These are phyloP conservation scores for Xylaria sp. DNA, from an alignment of 2,329 filamentous ascomycete species.

Conservation along the genomic window DNA sequence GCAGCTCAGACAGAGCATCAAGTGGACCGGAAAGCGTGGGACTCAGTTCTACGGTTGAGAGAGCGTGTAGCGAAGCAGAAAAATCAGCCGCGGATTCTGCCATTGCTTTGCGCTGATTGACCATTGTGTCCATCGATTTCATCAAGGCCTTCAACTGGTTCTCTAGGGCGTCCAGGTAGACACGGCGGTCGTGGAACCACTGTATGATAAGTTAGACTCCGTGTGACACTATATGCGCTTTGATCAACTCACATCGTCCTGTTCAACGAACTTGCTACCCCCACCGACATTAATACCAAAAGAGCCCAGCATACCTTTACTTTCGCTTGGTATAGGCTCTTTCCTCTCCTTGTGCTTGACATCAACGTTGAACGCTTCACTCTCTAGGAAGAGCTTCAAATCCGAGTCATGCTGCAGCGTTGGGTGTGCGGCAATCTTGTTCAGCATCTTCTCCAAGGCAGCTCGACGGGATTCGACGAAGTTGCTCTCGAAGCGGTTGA, in stretches of 20 bases:
- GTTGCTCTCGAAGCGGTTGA: constrained; percentile 94
- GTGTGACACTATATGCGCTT: background rate
- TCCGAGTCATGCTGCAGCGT: constrained; percentile 93
- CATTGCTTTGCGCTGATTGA: constrained; percentile 90
- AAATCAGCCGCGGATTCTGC: constrained; percentile 95
- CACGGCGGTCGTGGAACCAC: constrained; percentile 98
- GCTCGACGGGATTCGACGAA: constrained; percentile 94
- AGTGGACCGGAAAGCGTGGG: constrained; percentile 87
- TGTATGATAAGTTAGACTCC: constrained; percentile 51
- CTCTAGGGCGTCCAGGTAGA: constrained; percentile 94
- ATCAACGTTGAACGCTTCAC: constrained; percentile 93
- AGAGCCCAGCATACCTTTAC: constrained; percentile 90
- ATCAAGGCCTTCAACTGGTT: constrained; percentile 89
- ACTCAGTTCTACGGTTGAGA: constrained; percentile 92
- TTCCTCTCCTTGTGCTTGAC: constrained; percentile 97
- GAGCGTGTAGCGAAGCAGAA: constrained; percentile 88
- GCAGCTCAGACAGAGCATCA: constrained; percentile 90
- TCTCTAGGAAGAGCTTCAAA: constrained; percentile 95
- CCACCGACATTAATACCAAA: constrained; percentile 82
- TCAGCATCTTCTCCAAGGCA: constrained; percentile 96
- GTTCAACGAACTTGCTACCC: constrained; percentile 91
- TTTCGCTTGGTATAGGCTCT: constrained; percentile 86
- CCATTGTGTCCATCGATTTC: constrained; percentile 94
- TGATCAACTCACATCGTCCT: constrained; percentile 80
- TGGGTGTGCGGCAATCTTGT: constrained; percentile 91